Evolutionary conservation across 805 yeast species (phyloP).

Genomic region (Metschnikowia lochheadii): DNA sequence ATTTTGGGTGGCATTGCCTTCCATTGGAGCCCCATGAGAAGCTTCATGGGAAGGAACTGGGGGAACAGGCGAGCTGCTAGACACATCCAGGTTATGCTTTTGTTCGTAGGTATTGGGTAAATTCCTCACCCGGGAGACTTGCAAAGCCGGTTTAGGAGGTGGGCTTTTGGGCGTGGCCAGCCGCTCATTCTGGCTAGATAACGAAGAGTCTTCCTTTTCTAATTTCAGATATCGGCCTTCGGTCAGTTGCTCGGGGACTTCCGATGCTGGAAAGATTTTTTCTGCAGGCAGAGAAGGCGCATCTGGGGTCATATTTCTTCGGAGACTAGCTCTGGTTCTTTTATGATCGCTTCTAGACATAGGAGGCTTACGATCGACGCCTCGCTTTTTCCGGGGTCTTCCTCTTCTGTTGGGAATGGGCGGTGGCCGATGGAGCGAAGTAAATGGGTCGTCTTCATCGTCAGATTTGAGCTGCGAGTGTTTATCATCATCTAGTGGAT

Average conservation of each 20-base stretch:
- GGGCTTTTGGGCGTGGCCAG: constrained; percentile 2
- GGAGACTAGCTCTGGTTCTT: constrained; percentile 8
- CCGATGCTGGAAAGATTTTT: not conserved
- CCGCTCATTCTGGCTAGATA: constrained; percentile 1
- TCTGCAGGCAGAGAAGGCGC: constrained; percentile 7
- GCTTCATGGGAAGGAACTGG: not conserved
- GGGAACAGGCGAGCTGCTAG: not conserved
- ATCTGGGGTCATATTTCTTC: constrained; percentile 2
- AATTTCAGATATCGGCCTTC: not conserved
- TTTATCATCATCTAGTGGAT: constrained; percentile 15
- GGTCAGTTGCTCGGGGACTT: not conserved
- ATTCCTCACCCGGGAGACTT: not conserved
- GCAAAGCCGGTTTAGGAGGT: not conserved
- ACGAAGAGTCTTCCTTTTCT: not conserved
- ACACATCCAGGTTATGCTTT: not conserved
- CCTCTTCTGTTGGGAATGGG: constrained; percentile 15
- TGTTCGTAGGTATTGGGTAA: not conserved
- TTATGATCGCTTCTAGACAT: constrained; percentile 8
- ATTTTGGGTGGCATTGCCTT: not conserved
- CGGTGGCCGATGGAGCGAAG: not conserved
- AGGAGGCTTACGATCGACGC: constrained; percentile 12
- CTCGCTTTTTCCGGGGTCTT: constrained; percentile 15
- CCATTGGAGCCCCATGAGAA: not conserved
- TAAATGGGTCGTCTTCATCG: constrained; percentile 11
- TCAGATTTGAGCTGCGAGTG: constrained; percentile 6